Conservation (phyloP, 2,329 filamentous ascomycete genomes). For the Cladosporium velox region DNA sequence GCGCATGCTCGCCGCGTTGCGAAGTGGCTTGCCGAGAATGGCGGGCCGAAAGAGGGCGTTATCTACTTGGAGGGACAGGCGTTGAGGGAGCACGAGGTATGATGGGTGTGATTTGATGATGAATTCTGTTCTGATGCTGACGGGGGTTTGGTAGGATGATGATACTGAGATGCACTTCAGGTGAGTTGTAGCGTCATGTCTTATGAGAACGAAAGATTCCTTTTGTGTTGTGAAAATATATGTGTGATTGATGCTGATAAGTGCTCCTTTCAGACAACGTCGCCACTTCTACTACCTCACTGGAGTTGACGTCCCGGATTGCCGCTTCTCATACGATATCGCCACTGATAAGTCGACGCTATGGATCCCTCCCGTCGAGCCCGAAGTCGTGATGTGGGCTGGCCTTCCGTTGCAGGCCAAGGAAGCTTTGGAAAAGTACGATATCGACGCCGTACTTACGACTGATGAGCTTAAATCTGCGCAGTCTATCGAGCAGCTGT, state of each 20-base stretch:
- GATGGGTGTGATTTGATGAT: slow-evolving; percentile 1
- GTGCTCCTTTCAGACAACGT: slow-evolving; percentile 26
- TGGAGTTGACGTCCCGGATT: slow-evolving; percentile 80
- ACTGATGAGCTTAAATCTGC: slow-evolving; percentile 70
- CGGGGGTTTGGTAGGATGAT: slow-evolving; percentile 61
- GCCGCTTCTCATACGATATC: slow-evolving; percentile 81
- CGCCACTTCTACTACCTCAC: slow-evolving; percentile 95
- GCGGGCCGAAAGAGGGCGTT: slow-evolving; percentile 67
- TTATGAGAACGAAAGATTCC: not conserved
- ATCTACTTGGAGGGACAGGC: slow-evolving; percentile 87
- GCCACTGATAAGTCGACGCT: slow-evolving; percentile 72
- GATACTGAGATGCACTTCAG: slow-evolving; percentile 81
- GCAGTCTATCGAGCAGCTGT: slow-evolving; percentile 57
- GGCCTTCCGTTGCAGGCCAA: slow-evolving; percentile 79
- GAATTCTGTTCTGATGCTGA: not conserved
- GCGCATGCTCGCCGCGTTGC: slow-evolving; percentile 82
- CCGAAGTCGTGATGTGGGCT: slow-evolving; percentile 91
- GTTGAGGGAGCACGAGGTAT: slow-evolving; percentile 71
- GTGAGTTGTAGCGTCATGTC: slow-evolving; percentile 46
- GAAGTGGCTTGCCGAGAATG: slow-evolving; percentile 68
- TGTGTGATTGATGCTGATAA: not conserved
- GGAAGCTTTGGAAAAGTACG: slow-evolving; percentile 65
- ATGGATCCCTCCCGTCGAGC: slow-evolving; percentile 87
- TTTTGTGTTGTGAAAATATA: not conserved
- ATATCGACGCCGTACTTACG: slow-evolving; percentile 58